phyloP scores from a whole-genome alignment of 441 rosid genomes.

The Adansonia grandidieri region DNA sequence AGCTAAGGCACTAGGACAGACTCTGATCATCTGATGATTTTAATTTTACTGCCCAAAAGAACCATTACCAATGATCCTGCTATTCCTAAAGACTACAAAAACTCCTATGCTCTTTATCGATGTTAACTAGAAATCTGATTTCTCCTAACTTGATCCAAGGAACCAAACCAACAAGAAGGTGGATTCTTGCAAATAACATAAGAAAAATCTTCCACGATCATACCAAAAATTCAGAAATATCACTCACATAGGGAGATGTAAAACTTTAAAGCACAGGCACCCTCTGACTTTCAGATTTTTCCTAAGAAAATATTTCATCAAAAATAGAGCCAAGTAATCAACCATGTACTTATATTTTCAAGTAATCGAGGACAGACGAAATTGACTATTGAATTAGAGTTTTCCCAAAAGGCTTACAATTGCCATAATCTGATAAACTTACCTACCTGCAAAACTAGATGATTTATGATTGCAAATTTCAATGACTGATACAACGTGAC shows the following conservation, averaged over 20 bases:
- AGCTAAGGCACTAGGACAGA: neutral
- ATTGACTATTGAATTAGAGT: neutral
- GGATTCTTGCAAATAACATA: neutral
- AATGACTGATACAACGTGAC: neutral
- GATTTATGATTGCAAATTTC: conserved; percentile 11
- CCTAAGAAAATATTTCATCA: neutral
- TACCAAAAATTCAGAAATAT: too few relatives aligned
- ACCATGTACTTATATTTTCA: too few relatives aligned
- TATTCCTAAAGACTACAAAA: neutral
- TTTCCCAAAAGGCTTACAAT: neutral
- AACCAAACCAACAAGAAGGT: neutral
- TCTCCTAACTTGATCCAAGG: neutral
- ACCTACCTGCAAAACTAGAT: neutral
- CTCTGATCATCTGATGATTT: neutral
- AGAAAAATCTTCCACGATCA: too few relatives aligned
- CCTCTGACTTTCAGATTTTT: neutral
- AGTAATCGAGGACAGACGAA: neutral
- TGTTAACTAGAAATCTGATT: neutral
- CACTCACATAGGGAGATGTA: too few relatives aligned
- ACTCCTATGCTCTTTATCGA: neutral
- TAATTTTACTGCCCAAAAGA: neutral
- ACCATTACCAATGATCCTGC: neutral
- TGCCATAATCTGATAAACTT: neutral
- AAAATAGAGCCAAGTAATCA: neutral
- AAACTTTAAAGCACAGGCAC: neutral